Conservation (phyloP, 176 grass and related monocot genomes). For the Oryza meyeriana region DNA sequence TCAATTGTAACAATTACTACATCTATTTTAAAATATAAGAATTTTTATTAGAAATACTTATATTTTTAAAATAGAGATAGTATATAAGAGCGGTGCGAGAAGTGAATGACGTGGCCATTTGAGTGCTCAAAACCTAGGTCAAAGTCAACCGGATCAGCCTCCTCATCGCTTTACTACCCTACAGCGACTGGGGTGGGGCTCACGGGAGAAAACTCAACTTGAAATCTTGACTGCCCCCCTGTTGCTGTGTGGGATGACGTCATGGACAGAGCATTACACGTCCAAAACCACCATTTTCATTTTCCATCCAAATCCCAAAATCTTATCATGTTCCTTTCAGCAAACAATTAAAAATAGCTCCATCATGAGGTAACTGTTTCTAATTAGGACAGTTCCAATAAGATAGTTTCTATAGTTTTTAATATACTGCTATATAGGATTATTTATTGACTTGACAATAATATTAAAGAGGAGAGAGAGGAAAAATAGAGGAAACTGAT, state of each 20-base stretch:
- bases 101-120: neutral
- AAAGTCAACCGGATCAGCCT: conserved; percentile 17
- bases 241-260: neutral
- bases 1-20: too few relatives aligned
- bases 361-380: too few relatives aligned
- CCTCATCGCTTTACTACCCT: neutral
- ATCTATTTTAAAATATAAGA: too few relatives aligned
- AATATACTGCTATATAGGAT: too few relatives aligned
- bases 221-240: neutral
- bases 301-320: neutral
- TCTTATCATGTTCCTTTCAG: neutral
- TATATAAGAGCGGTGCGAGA: too few relatives aligned
- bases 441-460: too few relatives aligned
- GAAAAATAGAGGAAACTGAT: too few relatives aligned
- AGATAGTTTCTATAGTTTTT: too few relatives aligned
- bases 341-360: neutral
- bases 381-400: too few relatives aligned
- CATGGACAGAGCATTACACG: neutral
- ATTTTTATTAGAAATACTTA: too few relatives aligned
- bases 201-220: neutral
- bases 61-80: too few relatives aligned
- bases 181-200: neutral
- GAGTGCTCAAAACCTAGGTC: neutral
- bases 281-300: neutral
- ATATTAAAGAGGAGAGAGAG: too few relatives aligned